Conservation (phyloP, 1,284 basidiomycete species). For the Puccinia sorghi region DNA sequence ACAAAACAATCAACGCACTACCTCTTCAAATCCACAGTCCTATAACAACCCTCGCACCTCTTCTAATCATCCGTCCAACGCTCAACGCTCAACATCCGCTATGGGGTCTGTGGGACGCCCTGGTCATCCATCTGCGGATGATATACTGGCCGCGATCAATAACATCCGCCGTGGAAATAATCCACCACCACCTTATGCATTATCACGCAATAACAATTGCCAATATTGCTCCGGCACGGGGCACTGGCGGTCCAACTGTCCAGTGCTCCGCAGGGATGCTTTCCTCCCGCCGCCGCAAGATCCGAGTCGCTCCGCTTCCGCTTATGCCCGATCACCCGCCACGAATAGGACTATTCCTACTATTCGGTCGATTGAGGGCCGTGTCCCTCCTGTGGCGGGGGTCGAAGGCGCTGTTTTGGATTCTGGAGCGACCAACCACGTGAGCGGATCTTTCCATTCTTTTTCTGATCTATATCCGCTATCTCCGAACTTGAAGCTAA, state of each 20-base stretch:
- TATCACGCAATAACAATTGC: neutral
- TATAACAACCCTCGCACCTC: too few relatives aligned
- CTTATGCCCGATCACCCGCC: neutral
- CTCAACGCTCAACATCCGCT: neutral
- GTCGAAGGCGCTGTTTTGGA: slow-evolving; percentile 17
- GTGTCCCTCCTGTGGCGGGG: neutral
- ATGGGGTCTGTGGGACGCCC: neutral
- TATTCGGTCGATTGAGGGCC: neutral
- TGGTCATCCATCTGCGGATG: neutral
- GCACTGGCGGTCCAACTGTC: neutral
- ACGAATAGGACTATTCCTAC: neutral
- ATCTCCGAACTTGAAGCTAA: neutral
- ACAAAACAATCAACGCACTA: too few relatives aligned
- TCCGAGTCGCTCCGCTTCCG: slow-evolving; percentile 14
- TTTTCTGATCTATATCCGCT: neutral
- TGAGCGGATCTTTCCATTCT: neutral
- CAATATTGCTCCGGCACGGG: neutral
- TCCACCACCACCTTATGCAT: neutral
- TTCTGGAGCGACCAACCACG: slow-evolving; percentile 30
- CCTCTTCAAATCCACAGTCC: too few relatives aligned
- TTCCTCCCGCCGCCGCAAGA: neutral
- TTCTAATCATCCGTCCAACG: neutral
- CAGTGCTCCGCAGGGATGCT: too few relatives aligned
- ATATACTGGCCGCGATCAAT: neutral
- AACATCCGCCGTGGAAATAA: neutral